Conservation (phyloP, 805 yeast genomes). For the Barnettozyma populi region DNA sequence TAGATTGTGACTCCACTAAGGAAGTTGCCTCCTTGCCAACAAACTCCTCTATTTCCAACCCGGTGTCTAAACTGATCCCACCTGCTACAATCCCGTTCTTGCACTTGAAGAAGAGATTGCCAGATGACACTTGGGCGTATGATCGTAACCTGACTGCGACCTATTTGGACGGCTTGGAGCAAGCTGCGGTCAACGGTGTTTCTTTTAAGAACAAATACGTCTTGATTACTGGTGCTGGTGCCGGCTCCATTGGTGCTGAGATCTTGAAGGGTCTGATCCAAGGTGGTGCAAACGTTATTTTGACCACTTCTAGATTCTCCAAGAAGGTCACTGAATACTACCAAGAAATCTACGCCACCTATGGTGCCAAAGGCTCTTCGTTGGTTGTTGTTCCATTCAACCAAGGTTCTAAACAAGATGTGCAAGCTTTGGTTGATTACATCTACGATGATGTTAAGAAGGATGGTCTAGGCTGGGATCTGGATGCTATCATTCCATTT, state of each 20-base stretch:
- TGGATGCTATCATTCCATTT: conserved; percentile 93
- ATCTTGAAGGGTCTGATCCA: conserved; percentile 88
- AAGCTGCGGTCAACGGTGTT: conserved; percentile 91
- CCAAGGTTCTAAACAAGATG: conserved; percentile 96
- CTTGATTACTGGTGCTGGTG: conserved; percentile 96
- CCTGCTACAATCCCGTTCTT: conserved; percentile 90
- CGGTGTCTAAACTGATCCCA: conserved; percentile 69
- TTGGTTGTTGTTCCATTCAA: conserved; percentile 97
- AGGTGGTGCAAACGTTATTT: conserved; percentile 97
- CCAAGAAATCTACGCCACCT: conserved; percentile 87
- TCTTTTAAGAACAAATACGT: conserved; percentile 86
- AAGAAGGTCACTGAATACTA: conserved; percentile 92
- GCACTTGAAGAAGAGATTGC: conserved; percentile 76
- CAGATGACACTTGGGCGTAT: conserved; percentile 76
- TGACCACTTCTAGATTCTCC: conserved; percentile 93
- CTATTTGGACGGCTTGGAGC: conserved; percentile 87
- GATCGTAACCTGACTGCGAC: conserved; percentile 70
- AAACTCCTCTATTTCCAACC: conserved; percentile 59
- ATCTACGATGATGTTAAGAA: conserved; percentile 78
- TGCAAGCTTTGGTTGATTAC: conserved; percentile 75
- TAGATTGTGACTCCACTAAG: conserved; percentile 52
- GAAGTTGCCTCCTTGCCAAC: conserved; percentile 85
- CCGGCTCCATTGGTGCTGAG: conserved; percentile 98
- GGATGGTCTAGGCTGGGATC: conserved; percentile 96
- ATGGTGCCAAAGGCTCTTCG: conserved; percentile 88